Evolutionary conservation across 225 moss, liverwort and hornwort genomes (phyloP).

Genomic region (Sphagnum tenellum): DNA sequence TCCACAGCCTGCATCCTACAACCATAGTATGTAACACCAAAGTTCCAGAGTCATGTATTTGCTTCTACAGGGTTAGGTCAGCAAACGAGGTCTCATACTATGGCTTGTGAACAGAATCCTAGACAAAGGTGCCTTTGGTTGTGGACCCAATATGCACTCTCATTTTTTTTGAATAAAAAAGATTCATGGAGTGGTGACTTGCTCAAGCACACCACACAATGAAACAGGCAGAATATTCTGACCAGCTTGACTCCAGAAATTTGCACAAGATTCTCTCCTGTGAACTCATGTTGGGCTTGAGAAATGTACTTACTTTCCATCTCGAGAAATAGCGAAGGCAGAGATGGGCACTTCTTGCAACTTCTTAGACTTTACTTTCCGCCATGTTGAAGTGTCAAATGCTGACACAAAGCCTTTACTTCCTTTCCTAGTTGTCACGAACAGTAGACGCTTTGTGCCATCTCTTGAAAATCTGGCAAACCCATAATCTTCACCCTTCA

Average conservation of each 20-base stretch:
- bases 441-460: slow-evolving; percentile 48
- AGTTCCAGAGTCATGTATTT: no score
- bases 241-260: not conserved
- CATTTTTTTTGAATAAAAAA: not conserved
- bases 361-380: slow-evolving; percentile 37
- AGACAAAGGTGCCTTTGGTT: no score
- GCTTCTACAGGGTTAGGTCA: no score
- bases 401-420: slow-evolving; percentile 48
- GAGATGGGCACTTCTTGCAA: slow-evolving; percentile 61
- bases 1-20: no score
- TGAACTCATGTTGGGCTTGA: not conserved
- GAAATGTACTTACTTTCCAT: slow-evolving; percentile 41
- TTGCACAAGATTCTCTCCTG: no score
- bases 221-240: not conserved
- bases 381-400: slow-evolving; percentile 63
- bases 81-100: no score
- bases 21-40: no score
- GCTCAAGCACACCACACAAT: not conserved
- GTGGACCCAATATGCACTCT: no score
- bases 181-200: not conserved
- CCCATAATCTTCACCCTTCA: slow-evolving; percentile 56
- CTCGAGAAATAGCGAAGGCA: slow-evolving; percentile 56
- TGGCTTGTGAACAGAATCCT: no score
- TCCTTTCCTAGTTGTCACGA: slow-evolving; percentile 49
- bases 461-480: slow-evolving; percentile 83